Percentiles rank a stretch among this genome's conserved stretches.
These are phyloP conservation scores for Colletotrichum chrysophilum DNA, from an alignment of 2,329 filamentous ascomycete genomes.

Conservation along the genomic window DNA sequence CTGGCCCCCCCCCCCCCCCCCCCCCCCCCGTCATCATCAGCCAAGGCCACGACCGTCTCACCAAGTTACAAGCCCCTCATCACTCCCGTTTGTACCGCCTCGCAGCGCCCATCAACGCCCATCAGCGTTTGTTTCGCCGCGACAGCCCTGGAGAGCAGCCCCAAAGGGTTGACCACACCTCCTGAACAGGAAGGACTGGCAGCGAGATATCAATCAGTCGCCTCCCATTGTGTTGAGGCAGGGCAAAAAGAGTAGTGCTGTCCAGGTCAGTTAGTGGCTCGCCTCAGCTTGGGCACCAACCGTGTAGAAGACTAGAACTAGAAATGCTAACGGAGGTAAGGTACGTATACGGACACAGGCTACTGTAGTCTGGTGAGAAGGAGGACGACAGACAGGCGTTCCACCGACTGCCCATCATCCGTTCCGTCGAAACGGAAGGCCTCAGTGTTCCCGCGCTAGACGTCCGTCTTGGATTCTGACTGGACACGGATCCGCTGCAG, in stretches of 20 bases:
- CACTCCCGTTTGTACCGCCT: conserved; percentile 5
- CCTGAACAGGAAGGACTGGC: not conserved
- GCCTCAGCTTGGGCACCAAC: not conserved
- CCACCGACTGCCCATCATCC: not conserved
- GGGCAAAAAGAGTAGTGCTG: not conserved
- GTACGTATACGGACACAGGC: not conserved
- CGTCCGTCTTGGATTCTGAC: not conserved
- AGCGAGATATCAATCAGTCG: not conserved
- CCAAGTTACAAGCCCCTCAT: conserved; percentile 3
- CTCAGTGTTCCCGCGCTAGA: not conserved
- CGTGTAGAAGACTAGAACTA: not conserved
- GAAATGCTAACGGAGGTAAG: not conserved
- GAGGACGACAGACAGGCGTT: not conserved
- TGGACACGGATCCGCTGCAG: not conserved
- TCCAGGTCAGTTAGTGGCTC: not conserved
- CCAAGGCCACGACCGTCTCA: conserved; percentile 16
- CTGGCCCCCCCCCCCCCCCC: no score
- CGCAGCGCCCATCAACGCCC: not conserved
- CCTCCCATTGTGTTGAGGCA: not conserved
- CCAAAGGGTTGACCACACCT: not conserved
- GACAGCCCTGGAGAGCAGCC: not conserved
- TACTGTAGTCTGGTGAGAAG: not conserved
- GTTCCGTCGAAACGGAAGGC: not conserved
- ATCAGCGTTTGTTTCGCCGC: not conserved
- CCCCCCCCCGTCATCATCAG: conserved; percentile 13